Evolutionary conservation across 805 yeast species (phyloP), one percentile per base, ranked within the genome.

Genomic region (Starmerella sirachaensis): DNA sequence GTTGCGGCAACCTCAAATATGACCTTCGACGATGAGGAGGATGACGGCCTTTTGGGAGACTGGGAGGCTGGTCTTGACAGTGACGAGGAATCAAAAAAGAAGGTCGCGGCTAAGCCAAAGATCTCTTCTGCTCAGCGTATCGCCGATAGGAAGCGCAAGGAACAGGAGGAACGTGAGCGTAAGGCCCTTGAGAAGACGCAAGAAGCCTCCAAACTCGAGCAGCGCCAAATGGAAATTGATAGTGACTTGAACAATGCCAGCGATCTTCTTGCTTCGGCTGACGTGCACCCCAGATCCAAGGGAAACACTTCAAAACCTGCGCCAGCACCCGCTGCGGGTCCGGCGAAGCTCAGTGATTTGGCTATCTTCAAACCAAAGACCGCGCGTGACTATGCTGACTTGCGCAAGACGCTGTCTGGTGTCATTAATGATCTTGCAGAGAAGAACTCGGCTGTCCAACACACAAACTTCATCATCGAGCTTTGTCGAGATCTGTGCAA

Each of bases 241-340:
- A 72, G 93, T 19, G 98, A 88, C 63, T 66, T 88, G 59, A 83
- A 82, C 60, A 83, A 82, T 56, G 97, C 98, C 21, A 88, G 94
- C 7, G 93, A 82, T 51, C 66, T 88, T 51, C 84, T 88, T 56
- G 94, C 85, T 21, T 94, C 85, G 22, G 56, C 57, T 16, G 59
- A 56, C 36, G 48, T 56, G 31, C 62, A 58, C 43, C 62, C 62
- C 19, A 48, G 60, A 5, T 35, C 45, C 11, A 35, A 40, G 31
- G 12, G 30, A 9, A 29, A 36, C 69, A 70, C 37, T 71, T 33
- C 39, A 10, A 42, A 50, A 2, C 38, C 46, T 12, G 42, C 38
- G 60, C 45, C 71, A 66, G 52, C 48, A 4, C 48, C 45, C 2
- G 30, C 50, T 12, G 63, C 62, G 5, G 58, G 58, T 7, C 58